phyloP scores from a whole-genome alignment of 768 basidiomycete genomes.

The Neoboletus brunneissimus region DNA sequence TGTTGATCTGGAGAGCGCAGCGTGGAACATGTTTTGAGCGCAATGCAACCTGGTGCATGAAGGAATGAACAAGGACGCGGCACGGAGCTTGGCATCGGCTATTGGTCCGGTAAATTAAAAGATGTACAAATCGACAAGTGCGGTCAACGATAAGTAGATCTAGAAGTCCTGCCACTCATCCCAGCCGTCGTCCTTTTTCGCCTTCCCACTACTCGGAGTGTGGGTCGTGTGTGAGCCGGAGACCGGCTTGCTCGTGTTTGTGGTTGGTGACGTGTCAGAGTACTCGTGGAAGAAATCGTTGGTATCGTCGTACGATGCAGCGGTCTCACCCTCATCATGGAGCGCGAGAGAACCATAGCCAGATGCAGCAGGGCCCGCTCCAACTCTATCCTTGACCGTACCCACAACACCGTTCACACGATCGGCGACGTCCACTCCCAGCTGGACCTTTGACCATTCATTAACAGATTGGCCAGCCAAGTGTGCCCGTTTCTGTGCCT shows the following conservation, averaged over 20 bases:
- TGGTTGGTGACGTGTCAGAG: slow-evolving; percentile 17
- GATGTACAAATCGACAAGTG: no score
- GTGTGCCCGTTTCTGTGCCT: slow-evolving; percentile 64
- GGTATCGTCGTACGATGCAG: slow-evolving; percentile 60
- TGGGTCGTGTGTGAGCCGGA: slow-evolving; percentile 6
- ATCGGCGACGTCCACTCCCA: slow-evolving; percentile 84
- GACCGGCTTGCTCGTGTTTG: slow-evolving; percentile 11
- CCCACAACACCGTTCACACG: slow-evolving; percentile 70
- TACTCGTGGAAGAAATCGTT: slow-evolving; percentile 58
- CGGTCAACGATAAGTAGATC: slow-evolving; percentile 4
- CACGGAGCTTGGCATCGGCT: slow-evolving; percentile 25
- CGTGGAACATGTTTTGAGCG: slow-evolving; percentile 20
- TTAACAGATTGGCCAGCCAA: slow-evolving; percentile 64
- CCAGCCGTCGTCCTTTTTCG: slow-evolving; percentile 56
- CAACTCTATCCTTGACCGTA: slow-evolving; percentile 55
- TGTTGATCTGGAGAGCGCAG: slow-evolving; percentile 13
- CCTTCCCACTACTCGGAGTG: slow-evolving; percentile 9
- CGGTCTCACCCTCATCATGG: slow-evolving; percentile 52
- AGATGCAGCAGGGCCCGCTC: slow-evolving; percentile 51
- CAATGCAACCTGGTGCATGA: neutral
- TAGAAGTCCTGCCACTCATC: slow-evolving; percentile 84
- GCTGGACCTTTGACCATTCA: slow-evolving; percentile 70
- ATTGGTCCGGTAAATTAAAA: slow-evolving; percentile 4
- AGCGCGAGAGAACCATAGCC: slow-evolving; percentile 49
- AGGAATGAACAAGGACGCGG: neutral